Conservation (phyloP, 1,284 basidiomycete species). For the Athelia psychrophila region DNA sequence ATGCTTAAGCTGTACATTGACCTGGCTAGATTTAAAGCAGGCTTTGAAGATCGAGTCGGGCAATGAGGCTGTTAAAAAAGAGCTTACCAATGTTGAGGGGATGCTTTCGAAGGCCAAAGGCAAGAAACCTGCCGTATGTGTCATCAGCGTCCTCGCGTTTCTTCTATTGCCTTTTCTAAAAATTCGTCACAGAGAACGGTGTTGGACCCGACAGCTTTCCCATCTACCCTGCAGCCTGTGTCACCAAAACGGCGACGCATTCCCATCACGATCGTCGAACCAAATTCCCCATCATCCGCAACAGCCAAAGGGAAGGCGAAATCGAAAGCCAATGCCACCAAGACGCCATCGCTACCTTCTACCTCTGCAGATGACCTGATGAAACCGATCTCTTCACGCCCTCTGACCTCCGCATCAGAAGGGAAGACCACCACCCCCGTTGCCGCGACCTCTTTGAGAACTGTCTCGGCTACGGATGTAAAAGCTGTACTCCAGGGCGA, state of each 20-base stretch:
- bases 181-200: constrained; percentile 14
- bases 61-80: constrained; percentile 55
- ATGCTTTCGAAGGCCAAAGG: constrained; percentile 28
- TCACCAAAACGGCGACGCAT: constrained; percentile 53
- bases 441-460: not conserved
- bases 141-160: constrained; percentile 7
- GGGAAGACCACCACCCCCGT: constrained; percentile 7
- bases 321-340: not conserved
- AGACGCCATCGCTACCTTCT: constrained; percentile 6
- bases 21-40: constrained; percentile 51
- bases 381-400: constrained; percentile 33
- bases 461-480: not conserved
- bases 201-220: constrained; percentile 7
- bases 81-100: constrained; percentile 46
- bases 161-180: not conserved
- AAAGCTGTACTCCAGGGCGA: constrained; percentile 7
- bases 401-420: constrained; percentile 8
- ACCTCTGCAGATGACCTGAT: constrained; percentile 23
- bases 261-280: constrained; percentile 67
- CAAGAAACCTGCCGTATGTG: constrained; percentile 21
- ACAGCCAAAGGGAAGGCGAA: constrained; percentile 5
- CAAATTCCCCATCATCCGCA: constrained; percentile 14
- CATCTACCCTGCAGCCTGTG: constrained; percentile 8
- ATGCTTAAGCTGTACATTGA: not conserved
- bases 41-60: constrained; percentile 55